Base-by-base conservation (phyloP, 1,139 yeast genomes). In the Protomyces gravidus region DNA sequence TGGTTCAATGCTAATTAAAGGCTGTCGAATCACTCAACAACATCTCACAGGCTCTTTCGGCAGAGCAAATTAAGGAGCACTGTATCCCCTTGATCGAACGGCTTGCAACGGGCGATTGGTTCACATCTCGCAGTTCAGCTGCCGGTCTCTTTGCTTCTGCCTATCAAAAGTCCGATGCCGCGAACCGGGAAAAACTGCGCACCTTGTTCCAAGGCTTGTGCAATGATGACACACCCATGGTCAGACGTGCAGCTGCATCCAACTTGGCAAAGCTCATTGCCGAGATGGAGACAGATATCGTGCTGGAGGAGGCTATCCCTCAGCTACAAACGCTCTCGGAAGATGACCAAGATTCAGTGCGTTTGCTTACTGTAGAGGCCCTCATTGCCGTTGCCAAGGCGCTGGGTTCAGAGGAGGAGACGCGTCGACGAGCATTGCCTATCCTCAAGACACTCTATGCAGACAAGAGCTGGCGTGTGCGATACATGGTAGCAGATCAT, bases 391-490 rank as follows among this genome's bases (percentile, higher is more conserved):
- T 74, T 57, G 77, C 78, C 45, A 69, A 70, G 58, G 65, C 68
- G 3, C 66, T 74, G 55, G 71, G 68, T 57, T 60, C 68, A 19
- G 69, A 68, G 53, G 62, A 64, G 19, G 65, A 62, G 39, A 60
- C 63, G 19, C 64, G 62, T 32, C 63, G 63, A 32, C 53, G 64
- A 17, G 47, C 64, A 2, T 55, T 49, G 1, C 65, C 64, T 36
- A 63, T 67, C 32, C 65, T 71, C 27, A 65, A 66, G 61, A 82
- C 83, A 65, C 79, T 94, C 66, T 84, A 88, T 64, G 80, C 79
- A 65, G 98, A 94, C 74, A 90, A 89, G 73, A 86, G 95, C 68
- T 94, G 99, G 99, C 85, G 98, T 72, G 97, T 94, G 61, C 82
- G 98, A 69, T 94, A 92, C 74, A 89, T 95, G 82, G 95, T 96